These are phyloP conservation scores for Phytophthora vignae DNA, from an alignment of 352 stramenopile genomes.

Conservation along the genomic window DNA sequence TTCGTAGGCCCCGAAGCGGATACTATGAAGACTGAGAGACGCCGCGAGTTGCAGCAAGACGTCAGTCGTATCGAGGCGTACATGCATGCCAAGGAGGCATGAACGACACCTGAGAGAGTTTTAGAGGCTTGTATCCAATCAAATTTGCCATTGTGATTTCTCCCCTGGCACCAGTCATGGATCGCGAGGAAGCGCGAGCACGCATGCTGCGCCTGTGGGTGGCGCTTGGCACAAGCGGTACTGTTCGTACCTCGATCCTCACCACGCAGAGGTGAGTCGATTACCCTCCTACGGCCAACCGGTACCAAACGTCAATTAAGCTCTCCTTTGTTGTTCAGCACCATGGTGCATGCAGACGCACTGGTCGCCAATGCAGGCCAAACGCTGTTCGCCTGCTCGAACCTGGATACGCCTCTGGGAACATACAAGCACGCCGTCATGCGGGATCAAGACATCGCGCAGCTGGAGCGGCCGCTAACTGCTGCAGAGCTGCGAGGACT, in stretches of 20 bases:
- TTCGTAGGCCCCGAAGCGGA: constrained; percentile 55
- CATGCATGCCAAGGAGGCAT: constrained; percentile 21
- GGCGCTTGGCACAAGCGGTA: constrained; percentile 28
- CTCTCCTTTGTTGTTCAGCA: constrained; percentile 42
- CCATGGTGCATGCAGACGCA: constrained; percentile 47
- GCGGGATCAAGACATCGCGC: constrained; percentile 57
- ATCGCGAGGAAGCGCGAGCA: constrained; percentile 49
- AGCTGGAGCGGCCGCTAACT: constrained; percentile 52
- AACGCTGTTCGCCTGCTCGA: constrained; percentile 64
- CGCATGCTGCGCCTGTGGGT: constrained; percentile 73
- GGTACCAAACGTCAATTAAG: not conserved
- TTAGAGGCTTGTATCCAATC: constrained; percentile 32
- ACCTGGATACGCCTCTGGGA: constrained; percentile 71
- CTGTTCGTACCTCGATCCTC: constrained; percentile 46
- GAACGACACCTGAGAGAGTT: not conserved
- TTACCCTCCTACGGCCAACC: not conserved
- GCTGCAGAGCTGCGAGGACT: constrained; percentile 35
- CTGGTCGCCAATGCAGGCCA: constrained; percentile 67
- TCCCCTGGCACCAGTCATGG: constrained; percentile 24
- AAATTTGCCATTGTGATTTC: constrained; percentile 11
- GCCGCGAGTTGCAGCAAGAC: constrained; percentile 53
- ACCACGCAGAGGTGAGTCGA: constrained; percentile 60
- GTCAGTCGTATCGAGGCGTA: constrained; percentile 38
- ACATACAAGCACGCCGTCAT: constrained; percentile 71
- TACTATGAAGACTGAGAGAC: constrained; percentile 48